Conservation (phyloP, 768 basidiomycete genomes). For the Suillus subaureus region DNA sequence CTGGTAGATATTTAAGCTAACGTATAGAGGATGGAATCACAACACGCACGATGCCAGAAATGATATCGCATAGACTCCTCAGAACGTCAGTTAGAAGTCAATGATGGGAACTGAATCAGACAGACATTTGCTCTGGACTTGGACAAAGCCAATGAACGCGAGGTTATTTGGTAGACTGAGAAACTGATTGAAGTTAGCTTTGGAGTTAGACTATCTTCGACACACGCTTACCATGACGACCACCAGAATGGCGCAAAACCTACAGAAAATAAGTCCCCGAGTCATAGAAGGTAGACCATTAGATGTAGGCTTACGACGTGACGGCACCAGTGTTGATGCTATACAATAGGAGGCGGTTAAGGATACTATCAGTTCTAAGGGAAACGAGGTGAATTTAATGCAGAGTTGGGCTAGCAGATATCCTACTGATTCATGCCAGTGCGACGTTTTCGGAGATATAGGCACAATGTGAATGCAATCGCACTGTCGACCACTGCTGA, state of each 20-base stretch:
- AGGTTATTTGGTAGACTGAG: conserved; percentile 6
- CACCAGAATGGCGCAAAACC: conserved; percentile 14
- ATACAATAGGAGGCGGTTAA: conserved; percentile 18
- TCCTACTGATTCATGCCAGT: conserved; percentile 15
- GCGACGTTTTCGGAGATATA: conserved; percentile 15
- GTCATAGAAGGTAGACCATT: background rate
- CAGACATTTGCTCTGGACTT: conserved; percentile 20
- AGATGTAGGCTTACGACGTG: conserved; percentile 11
- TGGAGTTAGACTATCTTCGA: background rate
- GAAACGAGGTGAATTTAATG: background rate
- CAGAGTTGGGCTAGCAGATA: background rate
- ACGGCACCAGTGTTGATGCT: conserved; percentile 19
- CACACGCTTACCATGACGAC: conserved; percentile 10
- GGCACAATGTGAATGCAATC: conserved; percentile 16
- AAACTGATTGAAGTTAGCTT: conserved; percentile 5
- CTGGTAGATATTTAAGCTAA: background rate
- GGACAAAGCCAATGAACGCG: conserved; percentile 15
- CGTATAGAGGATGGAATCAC: background rate
- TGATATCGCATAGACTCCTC: conserved; percentile 20
- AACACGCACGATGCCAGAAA: conserved; percentile 18
- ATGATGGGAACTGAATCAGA: background rate
- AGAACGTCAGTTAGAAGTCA: background rate
- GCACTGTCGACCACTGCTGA: conserved; percentile 11
- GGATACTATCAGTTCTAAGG: conserved; percentile 13
- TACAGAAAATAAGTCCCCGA: background rate